A percentile compares a stretch with the other conserved stretches of the same genome.
These are phyloP conservation scores for Rheum nobile DNA, from an alignment of 148 eudicot genomes.

Conservation along the genomic window DNA sequence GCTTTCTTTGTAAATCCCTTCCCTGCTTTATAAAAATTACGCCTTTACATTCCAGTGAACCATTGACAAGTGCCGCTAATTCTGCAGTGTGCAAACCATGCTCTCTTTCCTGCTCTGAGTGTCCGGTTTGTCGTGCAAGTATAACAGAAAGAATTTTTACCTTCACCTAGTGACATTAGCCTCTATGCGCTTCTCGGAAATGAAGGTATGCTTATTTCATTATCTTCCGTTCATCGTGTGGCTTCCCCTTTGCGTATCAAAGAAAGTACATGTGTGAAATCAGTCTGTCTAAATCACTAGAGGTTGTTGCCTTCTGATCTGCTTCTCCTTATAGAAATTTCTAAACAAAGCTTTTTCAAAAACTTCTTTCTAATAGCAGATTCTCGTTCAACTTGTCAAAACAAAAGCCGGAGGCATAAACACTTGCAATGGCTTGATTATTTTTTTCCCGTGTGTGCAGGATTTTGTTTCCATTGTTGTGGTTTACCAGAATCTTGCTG, in stretches of 20 bases:
- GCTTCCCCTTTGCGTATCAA: no score
- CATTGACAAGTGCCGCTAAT: background rate
- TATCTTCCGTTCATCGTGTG: no score
- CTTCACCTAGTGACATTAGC: conserved; percentile 35
- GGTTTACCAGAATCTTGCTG: background rate
- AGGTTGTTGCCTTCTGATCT: no score
- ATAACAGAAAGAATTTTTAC: conserved; percentile 49
- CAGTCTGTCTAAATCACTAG: no score
- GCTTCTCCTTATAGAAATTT: no score
- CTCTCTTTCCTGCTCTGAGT: conserved; percentile 48
- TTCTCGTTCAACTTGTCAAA: no score
- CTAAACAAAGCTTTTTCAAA: no score
- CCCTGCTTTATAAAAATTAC: background rate
- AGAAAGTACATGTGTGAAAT: no score
- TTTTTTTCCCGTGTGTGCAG: background rate
- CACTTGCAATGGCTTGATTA: no score
- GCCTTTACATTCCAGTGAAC: no score
- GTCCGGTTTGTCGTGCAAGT: conserved; percentile 58
- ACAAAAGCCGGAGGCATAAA: no score
- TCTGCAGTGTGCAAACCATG: conserved; percentile 72
- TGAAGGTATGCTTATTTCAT: conserved; percentile 18
- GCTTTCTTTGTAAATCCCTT: conserved; percentile 10
- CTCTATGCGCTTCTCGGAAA: conserved; percentile 10
- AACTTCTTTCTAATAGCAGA: no score
- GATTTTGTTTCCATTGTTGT: background rate